Evolutionary conservation across 768 basidiomycete genomes (phyloP).

Genomic region (Agaricus subrufescens): DNA sequence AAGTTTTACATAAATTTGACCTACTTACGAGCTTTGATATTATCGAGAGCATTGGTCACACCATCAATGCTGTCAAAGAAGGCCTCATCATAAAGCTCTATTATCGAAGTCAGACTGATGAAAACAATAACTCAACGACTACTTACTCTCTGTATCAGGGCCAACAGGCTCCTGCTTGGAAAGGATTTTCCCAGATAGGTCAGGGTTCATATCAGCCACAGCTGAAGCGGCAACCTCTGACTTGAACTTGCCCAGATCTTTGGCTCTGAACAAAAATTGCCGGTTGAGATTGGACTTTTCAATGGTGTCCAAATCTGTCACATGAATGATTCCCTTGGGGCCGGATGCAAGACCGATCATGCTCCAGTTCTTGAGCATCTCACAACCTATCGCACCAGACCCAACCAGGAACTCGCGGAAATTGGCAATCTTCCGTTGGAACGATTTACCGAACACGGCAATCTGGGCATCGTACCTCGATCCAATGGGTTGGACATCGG

Average conservation of each 20-base stretch:
- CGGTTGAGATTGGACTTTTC: constrained; percentile 99
- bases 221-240: constrained; percentile 89
- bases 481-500: constrained; percentile 75
- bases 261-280: constrained; percentile 95
- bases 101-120: no score
- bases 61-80: constrained; percentile 90
- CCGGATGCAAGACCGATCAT: constrained; percentile 95
- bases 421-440: constrained; percentile 89
- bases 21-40: constrained; percentile 85
- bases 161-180: constrained; percentile 94
- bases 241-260: constrained; percentile 97
- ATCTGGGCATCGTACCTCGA: constrained; percentile 93
- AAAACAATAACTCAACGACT: not conserved
- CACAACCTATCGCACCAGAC: constrained; percentile 98
- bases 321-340: constrained; percentile 74
- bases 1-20: not conserved
- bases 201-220: constrained; percentile 94
- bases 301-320: constrained; percentile 97
- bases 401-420: constrained; percentile 96
- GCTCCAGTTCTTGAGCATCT: constrained; percentile 99
- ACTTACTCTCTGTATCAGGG: constrained; percentile 84
- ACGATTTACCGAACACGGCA: constrained; percentile 89
- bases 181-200: constrained; percentile 78
- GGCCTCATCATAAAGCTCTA: constrained; percentile 81
- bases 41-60: constrained; percentile 97